Evolutionary conservation across 192 early-diverging fungal species (phyloP), one percentile per base, ranked within the genome.

Genomic region (Rhizophagus sp.): DNA sequence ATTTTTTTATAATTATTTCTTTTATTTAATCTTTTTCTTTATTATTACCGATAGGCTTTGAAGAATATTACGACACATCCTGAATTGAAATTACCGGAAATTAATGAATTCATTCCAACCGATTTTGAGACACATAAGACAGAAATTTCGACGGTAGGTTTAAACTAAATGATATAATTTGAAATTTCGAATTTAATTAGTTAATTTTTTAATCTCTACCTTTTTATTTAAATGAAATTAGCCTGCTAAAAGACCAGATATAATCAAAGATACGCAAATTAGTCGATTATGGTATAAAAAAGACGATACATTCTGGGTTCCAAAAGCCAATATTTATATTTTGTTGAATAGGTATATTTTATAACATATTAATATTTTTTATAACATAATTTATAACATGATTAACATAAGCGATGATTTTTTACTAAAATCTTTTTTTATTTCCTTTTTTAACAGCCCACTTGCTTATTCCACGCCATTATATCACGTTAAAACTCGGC

Each of bases 251-350:
- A 57, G 65, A 57, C 89, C 93, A 13, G 41, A 72, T 24, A 83
- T 96, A 70, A 85, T 96, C 57, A 82, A 81, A 64, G 89, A 96
- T 25, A 87, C 88, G 10, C 77, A 84, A 0, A 47, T 83, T 5
- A 73, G 89, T 30, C 91, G 96, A 61, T 81, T 98, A 81, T 99
- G 97, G 97, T 91, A 95, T 83, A 97, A 97, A 83, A 94, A 94
- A 79, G 97, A 99, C 85, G 95, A 97, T 83, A 93, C 89, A 2
- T 99, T 97, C 79, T 93, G 91, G 88, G 89, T 97, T 24, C 97
- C 97, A 41, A 95, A 96, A 76, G 94, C 93, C 75, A 91, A 93
- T 76, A 85, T 95, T 65, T 92, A 88, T 77, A 88, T 98, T 62
- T 83, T 88, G 62, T 87, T 92, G 62, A 86, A 81, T 71, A 63